phyloP scores from a whole-genome alignment of 192 early-diverging fungal genomes.

The Linderina pennispora region DNA sequence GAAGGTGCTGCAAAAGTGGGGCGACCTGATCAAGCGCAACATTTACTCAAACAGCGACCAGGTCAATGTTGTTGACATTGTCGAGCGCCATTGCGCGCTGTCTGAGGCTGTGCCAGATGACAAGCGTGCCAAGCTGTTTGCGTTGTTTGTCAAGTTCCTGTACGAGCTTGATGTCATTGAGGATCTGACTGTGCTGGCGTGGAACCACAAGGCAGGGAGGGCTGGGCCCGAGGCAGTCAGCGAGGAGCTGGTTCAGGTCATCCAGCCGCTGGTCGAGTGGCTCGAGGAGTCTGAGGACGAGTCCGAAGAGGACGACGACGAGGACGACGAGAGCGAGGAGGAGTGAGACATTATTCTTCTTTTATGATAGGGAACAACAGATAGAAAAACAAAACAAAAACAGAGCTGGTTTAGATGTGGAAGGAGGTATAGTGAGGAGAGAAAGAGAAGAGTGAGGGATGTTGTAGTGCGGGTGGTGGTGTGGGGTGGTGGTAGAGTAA shows the following conservation, averaged over 20 bases:
- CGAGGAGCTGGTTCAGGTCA: slow-evolving; percentile 45
- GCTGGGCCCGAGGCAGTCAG: slow-evolving; percentile 32
- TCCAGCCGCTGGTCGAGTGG: slow-evolving; percentile 63
- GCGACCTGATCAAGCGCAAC: slow-evolving; percentile 59
- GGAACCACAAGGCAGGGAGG: slow-evolving; percentile 57
- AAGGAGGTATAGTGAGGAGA: too few species aligned
- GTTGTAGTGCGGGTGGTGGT: too few species aligned
- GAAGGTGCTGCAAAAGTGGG: slow-evolving; percentile 59
- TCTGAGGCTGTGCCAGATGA: slow-evolving; percentile 19
- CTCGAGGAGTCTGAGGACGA: slow-evolving; percentile 71
- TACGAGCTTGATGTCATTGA: slow-evolving; percentile 81
- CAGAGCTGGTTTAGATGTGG: slow-evolving; percentile 19
- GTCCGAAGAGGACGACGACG: slow-evolving; percentile 50
- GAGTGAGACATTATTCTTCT: neutral
- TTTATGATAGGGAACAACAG: slow-evolving; percentile 1
- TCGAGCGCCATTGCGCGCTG: slow-evolving; percentile 49
- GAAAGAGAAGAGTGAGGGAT: too few species aligned
- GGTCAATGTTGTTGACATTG: slow-evolving; percentile 54
- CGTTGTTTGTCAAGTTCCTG: slow-evolving; percentile 52
- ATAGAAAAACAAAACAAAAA: slow-evolving; percentile 20
- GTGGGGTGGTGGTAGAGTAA: too few species aligned
- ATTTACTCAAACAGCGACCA: slow-evolving; percentile 67
- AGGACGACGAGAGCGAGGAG: slow-evolving; percentile 19
- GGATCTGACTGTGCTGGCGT: slow-evolving; percentile 71
- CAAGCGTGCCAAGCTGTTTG: slow-evolving; percentile 50